These are phyloP conservation scores for Magnaporthiopsis rhizophila DNA, from an alignment of 2,329 filamentous ascomycete genomes.

Conservation along the genomic window DNA sequence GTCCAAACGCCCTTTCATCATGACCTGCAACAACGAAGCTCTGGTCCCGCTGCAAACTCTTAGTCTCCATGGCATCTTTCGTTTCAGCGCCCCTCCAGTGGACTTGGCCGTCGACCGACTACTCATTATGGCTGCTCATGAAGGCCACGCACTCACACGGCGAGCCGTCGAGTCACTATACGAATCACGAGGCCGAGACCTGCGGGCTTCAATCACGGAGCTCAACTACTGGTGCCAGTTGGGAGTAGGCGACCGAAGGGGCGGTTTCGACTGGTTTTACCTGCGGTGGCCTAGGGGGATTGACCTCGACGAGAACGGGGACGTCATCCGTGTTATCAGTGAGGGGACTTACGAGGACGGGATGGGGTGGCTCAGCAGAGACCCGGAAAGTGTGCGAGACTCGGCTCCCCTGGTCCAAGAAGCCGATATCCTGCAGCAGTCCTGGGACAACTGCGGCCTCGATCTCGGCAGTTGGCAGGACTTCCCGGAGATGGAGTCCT, in stretches of 20 bases:
- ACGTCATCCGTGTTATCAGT: conserved; percentile 71
- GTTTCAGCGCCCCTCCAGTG: conserved; percentile 57
- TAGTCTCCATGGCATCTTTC: conserved; percentile 78
- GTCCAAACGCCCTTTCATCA: conserved; percentile 85
- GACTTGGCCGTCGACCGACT: conserved; percentile 72
- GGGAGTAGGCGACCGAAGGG: conserved; percentile 79
- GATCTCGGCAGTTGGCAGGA: conserved; percentile 52
- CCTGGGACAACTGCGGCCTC: conserved; percentile 60
- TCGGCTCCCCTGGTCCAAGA: conserved; percentile 25
- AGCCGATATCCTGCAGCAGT: conserved; percentile 56
- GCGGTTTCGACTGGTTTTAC: conserved; percentile 85
- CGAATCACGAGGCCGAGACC: conserved; percentile 57
- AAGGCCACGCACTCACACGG: conserved; percentile 73
- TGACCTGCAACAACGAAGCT: conserved; percentile 92
- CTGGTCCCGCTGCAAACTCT: conserved; percentile 67
- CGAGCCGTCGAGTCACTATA: conserved; percentile 64
- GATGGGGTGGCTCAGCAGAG: conserved; percentile 67
- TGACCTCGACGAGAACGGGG: conserved; percentile 59
- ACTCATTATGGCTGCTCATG: conserved; percentile 73
- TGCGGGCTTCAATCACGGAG: conserved; percentile 75
- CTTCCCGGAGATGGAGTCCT: conserved; percentile 28
- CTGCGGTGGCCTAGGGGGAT: conserved; percentile 65
- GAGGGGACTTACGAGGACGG: conserved; percentile 66
- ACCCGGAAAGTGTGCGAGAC: conserved; percentile 21
- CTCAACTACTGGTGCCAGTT: conserved; percentile 97